phyloP scores from a whole-genome alignment of 495 filamentous ascomycete genomes.

The Penicillium paradoxum region DNA sequence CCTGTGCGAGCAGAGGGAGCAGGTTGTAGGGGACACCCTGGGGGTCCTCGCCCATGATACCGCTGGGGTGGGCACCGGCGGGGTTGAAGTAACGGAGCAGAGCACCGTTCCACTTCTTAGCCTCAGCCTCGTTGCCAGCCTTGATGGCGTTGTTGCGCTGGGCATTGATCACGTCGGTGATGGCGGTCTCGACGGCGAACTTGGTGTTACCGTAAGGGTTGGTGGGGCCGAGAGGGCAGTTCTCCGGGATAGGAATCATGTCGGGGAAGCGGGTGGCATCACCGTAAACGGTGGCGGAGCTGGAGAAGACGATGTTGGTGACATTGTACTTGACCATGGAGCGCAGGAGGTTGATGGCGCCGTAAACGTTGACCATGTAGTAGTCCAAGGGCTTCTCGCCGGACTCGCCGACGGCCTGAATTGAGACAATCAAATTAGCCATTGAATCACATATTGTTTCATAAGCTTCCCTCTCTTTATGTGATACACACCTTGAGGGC shows the following conservation, averaged over 20 bases:
- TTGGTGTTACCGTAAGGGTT: constrained; percentile 98
- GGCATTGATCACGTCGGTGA: constrained; percentile 84
- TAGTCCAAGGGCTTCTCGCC: constrained; percentile 94
- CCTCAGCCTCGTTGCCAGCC: constrained; percentile 60
- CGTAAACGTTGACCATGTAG: constrained; percentile 94
- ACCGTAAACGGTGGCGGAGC: constrained; percentile 93
- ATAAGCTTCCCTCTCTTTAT: not conserved
- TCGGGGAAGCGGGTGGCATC: constrained; percentile 93
- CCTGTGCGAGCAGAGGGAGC: constrained; percentile 88
- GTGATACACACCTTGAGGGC: constrained; percentile 74
- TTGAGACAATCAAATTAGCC: not conserved
- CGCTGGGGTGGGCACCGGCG: constrained; percentile 87
- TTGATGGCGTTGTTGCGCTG: constrained; percentile 80
- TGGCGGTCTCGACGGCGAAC: constrained; percentile 81
- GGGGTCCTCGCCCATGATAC: constrained; percentile 98
- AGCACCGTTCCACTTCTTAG: constrained; percentile 85
- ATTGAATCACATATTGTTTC: not conserved
- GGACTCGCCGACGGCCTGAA: constrained; percentile 91
- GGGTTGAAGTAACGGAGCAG: constrained; percentile 98
- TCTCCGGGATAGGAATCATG: constrained; percentile 98
- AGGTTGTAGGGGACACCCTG: constrained; percentile 95
- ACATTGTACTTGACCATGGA: constrained; percentile 87
- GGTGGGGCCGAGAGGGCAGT: constrained; percentile 91
- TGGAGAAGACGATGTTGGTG: constrained; percentile 96
- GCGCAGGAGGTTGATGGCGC: constrained; percentile 80